Evolutionary conservation across 2,329 filamentous ascomycete genomes (phyloP), one percentile per base, ranked within the genome.

Genomic region (Aplosporella prunicola): DNA sequence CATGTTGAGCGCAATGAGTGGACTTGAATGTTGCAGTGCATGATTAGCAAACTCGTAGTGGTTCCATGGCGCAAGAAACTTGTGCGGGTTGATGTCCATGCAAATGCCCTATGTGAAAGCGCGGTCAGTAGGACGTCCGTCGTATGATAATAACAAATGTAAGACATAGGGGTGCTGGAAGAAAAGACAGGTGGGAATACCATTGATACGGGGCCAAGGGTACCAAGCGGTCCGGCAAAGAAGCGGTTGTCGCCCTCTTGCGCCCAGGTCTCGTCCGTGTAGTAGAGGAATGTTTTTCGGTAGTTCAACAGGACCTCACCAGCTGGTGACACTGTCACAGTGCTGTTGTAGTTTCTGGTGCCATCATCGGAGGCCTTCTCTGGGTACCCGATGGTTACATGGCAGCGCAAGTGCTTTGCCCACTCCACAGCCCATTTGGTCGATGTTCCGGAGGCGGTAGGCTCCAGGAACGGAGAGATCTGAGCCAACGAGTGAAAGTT

Each of bases 301-400:
- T 80, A 78, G 49, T 78, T 76, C 29, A 63, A 58, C 9, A 79
- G 47, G 3, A 76, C 57, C n/a, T 63, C 49, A 3, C 76, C 76
- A 0, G 52, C 46, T 3, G 72, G 67, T n/a, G 65, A 63, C 17
- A 79, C 66, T 16, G 75, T 71, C 13, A 80, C 65, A 4, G 71
- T 67, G 7, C 71, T 68, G 51, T 80, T 80, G 58, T 76, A 80
- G 31, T 34, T 28, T 26, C 46, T 37, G n/a, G n/a, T n/a, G 26
- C 40, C 32, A 17, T 41, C n/a, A 23, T 37, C 11, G 2, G 48
- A 51, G 7, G 55, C 56, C 23, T 54, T 47, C 45, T 91, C 84
- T 0, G 84, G 83, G 39, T 89, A 91, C 0, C 84, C 84, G 1
- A 76, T 74, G 0, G 74, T 71, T 0, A 89, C 80, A 34, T 69